Evolutionary conservation across 495 filamentous ascomycete species (phyloP), one percentile per base, ranked within the genome.

Genomic region (Aspergillus haitiensis): DNA sequence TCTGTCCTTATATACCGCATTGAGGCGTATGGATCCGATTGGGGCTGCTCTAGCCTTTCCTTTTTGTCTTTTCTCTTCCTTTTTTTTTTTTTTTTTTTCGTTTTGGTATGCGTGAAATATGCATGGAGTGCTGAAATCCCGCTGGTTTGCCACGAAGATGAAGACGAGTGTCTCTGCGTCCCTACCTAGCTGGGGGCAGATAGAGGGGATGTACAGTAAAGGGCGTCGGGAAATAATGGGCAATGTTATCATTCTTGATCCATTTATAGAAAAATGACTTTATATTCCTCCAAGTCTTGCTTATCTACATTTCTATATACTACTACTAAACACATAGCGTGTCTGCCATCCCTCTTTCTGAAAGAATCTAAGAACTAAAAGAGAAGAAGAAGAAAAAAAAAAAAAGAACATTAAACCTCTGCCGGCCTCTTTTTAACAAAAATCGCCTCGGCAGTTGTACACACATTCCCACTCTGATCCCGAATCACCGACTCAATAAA

Each of bases 11-110:
- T 75, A 75, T 72, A 74, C 69, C 72, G 69, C 72, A 74, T 76
- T 64, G 65, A 64, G 75, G 75, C 75, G 74, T 76, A 70, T 63
- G 75, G 75, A 67, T 70, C 65, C 64, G 65, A 70, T 69, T 59
- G 56, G 58, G 67, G 21, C 21, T 27, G 21, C 21, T 27, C 52
- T 66, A 66, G 69, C 70, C 69, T 71, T 60, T 54, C 64, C 34
- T 59, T 58, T 46, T 60, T 65, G 64, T 66, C 56, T 27, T 27
- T 27, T 1, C 21, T 27, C 52, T 66, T 46, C 63, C 59, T 65
- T 64, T 66, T 55, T 71, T 60, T 54, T 62, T 46, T 64, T 60
- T 65, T 64, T 66, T 55, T 71, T 60, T 54, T 62, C 34, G 57
- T 58, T 46, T 64, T 60, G 64, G 66, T 66, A 55, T 69, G 64